Evolutionary conservation across 768 basidiomycete species (phyloP), one percentile per base, ranked within the genome.

Genomic region (Tremella fuciformis): DNA sequence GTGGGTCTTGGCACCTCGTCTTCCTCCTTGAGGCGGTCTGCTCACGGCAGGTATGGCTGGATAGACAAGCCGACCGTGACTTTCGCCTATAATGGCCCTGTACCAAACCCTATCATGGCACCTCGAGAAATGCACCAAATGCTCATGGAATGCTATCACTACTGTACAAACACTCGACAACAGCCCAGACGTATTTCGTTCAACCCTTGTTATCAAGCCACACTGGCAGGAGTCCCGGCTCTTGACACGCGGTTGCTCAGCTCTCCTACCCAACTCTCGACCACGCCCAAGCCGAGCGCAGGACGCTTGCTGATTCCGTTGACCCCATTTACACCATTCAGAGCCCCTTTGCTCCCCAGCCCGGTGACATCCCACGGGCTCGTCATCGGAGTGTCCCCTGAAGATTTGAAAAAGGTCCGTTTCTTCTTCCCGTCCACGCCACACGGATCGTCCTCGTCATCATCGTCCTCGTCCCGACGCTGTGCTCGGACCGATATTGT

Each of bases 341-440:
- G 11, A 11, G 29, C 41, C 50, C 49, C 19, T 26, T 19, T 51
- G 9, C 29, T 34, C 29, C 29, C 29, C 38, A 37, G 26, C 42
- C 21, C 29, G 11, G 29, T 34, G 29, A 34, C 13, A 42, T 26
- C 18, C 18, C 48, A 8, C 37, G 21, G 29, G 11, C 29, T 34
- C 11, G 37, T 53, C 13, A 13, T 16, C 16, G 34, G 40, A 37
- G 46, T 34, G 29, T 34, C 29, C 6, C 50, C 18, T 11, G 21
- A 18, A 21, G 52, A 13, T 19, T 21, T 46, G 60, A 72, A 72
- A 51, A 72, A 72, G 7, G 58, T 47, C 37, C 70, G 22, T 41
- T 72, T 72, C 49, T 62, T 57, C 34, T 50, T 34, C 50, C 42
- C 29, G 11, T 37, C 53, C 57, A 19, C 22, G 53, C 44, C 58